Base-by-base conservation (phyloP, 2,329 filamentous ascomycete species). In the Pseudocercospora pini-densiflorae region DNA sequence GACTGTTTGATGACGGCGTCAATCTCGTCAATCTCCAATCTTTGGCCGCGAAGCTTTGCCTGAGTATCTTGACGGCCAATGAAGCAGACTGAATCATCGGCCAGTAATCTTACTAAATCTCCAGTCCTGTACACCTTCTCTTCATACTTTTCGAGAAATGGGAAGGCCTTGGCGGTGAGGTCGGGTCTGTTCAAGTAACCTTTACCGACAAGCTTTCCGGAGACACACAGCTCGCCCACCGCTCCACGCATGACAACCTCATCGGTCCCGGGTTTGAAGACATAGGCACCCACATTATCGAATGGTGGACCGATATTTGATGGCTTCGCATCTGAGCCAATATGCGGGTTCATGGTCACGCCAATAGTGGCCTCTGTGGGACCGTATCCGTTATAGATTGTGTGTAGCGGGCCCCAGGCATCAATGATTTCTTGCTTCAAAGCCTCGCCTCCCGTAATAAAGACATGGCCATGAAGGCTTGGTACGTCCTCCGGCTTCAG, bases 341-440 rank as follows among this genome's bases (percentile, higher is more conserved):
- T 92, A 36, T 92, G 86, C n/a, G 90, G 89, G 72, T 91, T 94
- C 86, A 95, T 96, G 0, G 94, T 97, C 40, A 94, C 91, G 5
- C 94, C 94, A 69, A 97, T 97, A 0, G 94, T 97, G 0, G 92
- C 91, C 77, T 97, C 94, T 0, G 94, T 97, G 0, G 94, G 94
- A 0, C 94, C 94, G 70, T 97, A 84, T 2, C 93, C 93, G 73
- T 97, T 97, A 81, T 97, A 94, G 14, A 98, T 93, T 51, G 93
- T 92, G 1, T 85, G 85, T 64, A 89, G 86, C 0, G 89, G 85
- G 0, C 94, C 94, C 94, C 94, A 97, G 0, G 84, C 86, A 72
- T 97, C 91, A 1, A 97, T 82, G 57, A 97, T 96, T 69, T 97
- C 94, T 74, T 95, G 92, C 72, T 92, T 94, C 19, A 97, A 81